These are phyloP conservation scores for Phaeosphaeriaceae sp. DNA, from an alignment of 2,329 filamentous ascomycete genomes.

Conservation along the genomic window DNA sequence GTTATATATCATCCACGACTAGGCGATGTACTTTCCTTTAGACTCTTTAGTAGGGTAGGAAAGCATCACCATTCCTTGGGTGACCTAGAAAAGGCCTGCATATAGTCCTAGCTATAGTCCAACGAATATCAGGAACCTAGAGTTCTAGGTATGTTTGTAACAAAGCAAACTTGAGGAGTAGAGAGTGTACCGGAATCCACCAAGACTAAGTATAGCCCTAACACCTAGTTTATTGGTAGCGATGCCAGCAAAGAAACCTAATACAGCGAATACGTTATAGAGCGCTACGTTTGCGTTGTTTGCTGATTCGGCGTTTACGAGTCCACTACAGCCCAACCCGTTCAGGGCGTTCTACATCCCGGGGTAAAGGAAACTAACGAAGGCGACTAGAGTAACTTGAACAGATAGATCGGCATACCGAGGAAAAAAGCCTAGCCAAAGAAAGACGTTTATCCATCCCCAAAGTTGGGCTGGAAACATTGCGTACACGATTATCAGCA, in stretches of 20 bases:
- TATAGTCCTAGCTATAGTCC: background rate
- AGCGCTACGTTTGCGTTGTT: slow-evolving; percentile 4
- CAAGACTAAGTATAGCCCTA: background rate
- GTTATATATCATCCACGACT: slow-evolving; percentile 1
- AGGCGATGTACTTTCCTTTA: background rate
- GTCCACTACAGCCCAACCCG: background rate
- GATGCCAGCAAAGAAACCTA: background rate
- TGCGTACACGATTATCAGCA: background rate
- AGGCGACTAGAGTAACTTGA: slow-evolving; percentile 2
- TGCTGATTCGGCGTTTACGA: slow-evolving; percentile 1
- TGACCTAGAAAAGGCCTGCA: background rate
- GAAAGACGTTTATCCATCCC: background rate
- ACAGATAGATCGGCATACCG: slow-evolving; percentile 1
- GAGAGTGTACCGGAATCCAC: background rate
- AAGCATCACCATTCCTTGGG: background rate
- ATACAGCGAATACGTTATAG: background rate
- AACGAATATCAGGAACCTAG: background rate
- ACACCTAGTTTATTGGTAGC: background rate
- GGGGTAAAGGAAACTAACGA: slow-evolving; percentile 3
- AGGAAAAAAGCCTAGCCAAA: background rate
- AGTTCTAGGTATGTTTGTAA: background rate
- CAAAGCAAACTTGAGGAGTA: background rate
- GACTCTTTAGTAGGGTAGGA: background rate
- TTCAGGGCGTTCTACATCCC: slow-evolving; percentile 4
- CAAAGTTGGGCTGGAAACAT: background rate